Conservation (phyloP, 2,329 filamentous ascomycete genomes). For the Metarhizium album region DNA sequence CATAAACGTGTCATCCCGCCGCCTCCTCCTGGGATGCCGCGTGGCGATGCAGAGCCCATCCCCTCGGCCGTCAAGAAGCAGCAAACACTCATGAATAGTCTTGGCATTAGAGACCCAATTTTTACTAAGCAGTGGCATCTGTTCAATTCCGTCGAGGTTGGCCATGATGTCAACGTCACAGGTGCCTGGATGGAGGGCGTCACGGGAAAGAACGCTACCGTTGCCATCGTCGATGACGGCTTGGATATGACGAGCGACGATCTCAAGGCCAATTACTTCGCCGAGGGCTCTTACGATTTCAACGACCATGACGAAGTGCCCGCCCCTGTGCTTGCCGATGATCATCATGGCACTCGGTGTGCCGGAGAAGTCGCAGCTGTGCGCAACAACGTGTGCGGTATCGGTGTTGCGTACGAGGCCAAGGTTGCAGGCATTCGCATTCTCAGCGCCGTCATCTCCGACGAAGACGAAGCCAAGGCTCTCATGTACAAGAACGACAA, state of each 20-base stretch:
- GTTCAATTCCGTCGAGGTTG: constrained; percentile 67
- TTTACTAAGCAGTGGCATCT: constrained; percentile 95
- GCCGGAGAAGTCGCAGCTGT: constrained; percentile 88
- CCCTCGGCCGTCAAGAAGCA: constrained; percentile 44
- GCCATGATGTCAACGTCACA: constrained; percentile 95
- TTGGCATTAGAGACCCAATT: constrained; percentile 81
- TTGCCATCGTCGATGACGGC: constrained; percentile 93
- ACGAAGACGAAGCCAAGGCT: constrained; percentile 83
- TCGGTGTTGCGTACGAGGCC: constrained; percentile 91
- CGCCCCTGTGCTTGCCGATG: constrained; percentile 70
- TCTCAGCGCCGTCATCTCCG: constrained; percentile 78
- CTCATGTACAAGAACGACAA: constrained; percentile 87
- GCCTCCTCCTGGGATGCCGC: constrained; percentile 19
- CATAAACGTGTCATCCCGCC: constrained; percentile 40
- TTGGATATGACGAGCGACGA: constrained; percentile 93
- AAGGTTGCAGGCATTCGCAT: constrained; percentile 89
- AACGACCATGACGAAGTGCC: constrained; percentile 77
- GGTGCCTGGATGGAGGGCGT: constrained; percentile 84
- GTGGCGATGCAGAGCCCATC: constrained; percentile 10
- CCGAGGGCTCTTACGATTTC: constrained; percentile 88
- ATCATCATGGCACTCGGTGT: constrained; percentile 86
- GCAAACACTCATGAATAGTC: constrained; percentile 45
- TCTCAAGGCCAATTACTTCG: constrained; percentile 87
- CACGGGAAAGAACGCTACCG: constrained; percentile 78
- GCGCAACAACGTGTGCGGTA: constrained; percentile 85